Conservation (phyloP, 192 early-diverging fungal species). For the Chytriomyces confervae region DNA sequence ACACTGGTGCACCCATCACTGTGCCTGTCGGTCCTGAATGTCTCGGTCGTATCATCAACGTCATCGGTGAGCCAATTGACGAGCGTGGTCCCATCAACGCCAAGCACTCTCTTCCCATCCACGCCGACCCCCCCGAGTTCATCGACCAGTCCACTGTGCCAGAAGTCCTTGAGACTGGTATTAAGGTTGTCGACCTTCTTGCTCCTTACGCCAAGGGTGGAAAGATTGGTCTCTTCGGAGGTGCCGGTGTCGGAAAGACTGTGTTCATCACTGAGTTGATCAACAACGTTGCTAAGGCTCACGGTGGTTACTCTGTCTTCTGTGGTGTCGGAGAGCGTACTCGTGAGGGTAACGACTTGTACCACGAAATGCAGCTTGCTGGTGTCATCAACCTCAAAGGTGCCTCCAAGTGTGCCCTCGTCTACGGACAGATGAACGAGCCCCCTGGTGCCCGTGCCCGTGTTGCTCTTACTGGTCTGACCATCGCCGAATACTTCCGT, state of each 20-base stretch:
- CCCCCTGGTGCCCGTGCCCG: conserved; percentile 97
- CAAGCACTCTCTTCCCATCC: conserved; percentile 85
- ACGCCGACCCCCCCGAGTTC: conserved; percentile 90
- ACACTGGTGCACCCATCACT: conserved; percentile 90
- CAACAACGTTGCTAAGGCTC: conserved; percentile 98
- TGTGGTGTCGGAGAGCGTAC: conserved; percentile 97
- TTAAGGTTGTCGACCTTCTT: conserved; percentile 97
- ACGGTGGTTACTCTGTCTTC: conserved; percentile 98
- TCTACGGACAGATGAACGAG: conserved; percentile 99
- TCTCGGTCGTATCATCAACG: conserved; percentile 97
- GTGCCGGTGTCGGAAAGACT: conserved; percentile 99
- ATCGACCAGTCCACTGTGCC: conserved; percentile 93
- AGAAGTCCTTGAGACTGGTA: conserved; percentile 93
- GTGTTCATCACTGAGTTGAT: conserved; percentile 98
- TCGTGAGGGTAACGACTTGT: conserved; percentile 98
- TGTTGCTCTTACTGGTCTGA: conserved; percentile 95
- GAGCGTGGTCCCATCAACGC: conserved; percentile 94
- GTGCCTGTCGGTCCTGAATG: conserved; percentile 93
- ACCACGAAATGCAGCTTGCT: conserved; percentile 95
- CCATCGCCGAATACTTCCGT: conserved; percentile 99
- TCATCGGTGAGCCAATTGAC: conserved; percentile 97
- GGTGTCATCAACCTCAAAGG: conserved; percentile 96
- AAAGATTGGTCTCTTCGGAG: conserved; percentile 97
- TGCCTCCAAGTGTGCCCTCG: conserved; percentile 90
- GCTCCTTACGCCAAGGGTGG: conserved; percentile 94